Evolutionary conservation across 257 asterid genomes (phyloP), one percentile per base, ranked within the genome.

Genomic region (Fraxinus excelsior): DNA sequence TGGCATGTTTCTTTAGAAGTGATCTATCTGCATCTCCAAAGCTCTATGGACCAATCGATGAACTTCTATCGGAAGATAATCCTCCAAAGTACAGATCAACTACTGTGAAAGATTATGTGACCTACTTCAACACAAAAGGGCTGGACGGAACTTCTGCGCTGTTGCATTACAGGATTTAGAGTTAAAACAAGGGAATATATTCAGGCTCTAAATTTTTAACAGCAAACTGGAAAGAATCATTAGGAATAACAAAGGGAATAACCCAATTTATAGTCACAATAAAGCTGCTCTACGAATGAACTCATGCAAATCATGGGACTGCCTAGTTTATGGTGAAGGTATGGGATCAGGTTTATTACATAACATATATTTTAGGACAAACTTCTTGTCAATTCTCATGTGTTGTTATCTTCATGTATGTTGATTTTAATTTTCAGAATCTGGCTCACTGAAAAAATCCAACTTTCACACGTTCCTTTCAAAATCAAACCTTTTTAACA

Each of bases 1-100:
- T 90, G 13, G 96, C 94, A 8, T 66, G 86, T 72, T 88, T 90
- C 83, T 84, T 89, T 72, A 82, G 86, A 70, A 74, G 71, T 4
- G 88, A 78, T 23, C 2, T 10, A 7, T 12, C 0, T 7, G 46
- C 67, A 53, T 70, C 87, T 9, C n/a, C 78, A 32, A 44, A 68
- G 77, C 49, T 82, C 0, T 88, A 81, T 66, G 90, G 89, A 4
- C 96, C 96, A 11, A 82, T 90, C 18, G 77, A 84, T 46, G 88
- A 88, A 74, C 77, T 90, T 26, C 7, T 88, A n/a, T 85, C 92
- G 0, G 85, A 83, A 21, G 89, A 88, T 18, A 80, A 84, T 80
- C 92, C 90, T 28, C 86, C 84, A 2, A 80, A 79, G 32, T 89
- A 84, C 51, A 81, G 85, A 70, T 83, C 81, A 44, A 85, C 86